Base-by-base conservation (phyloP, 768 basidiomycete species). In the Serendipita sp. region DNA sequence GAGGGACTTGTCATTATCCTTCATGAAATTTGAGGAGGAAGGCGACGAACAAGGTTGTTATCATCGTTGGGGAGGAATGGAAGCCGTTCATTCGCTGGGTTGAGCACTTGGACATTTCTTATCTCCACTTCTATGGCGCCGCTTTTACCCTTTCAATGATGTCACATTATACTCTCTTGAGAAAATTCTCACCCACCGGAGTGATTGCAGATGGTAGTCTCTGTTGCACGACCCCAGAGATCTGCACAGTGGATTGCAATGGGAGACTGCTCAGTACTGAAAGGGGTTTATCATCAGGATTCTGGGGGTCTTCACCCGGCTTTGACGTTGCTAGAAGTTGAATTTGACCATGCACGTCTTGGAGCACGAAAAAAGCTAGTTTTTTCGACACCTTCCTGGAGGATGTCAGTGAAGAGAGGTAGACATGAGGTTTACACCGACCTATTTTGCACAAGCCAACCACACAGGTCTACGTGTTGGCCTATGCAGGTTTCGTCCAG, bases 11-110 rank as follows among this genome's bases (percentile, higher is more conserved):
- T 65, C 24, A 64, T 24, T 42, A 60, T 56, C n/a, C 56, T 34
- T 44, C 51, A n/a, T 64, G 22, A 2, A 64, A 34, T 42, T 20
- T 3, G 50, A 48, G 43, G n/a, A 13, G 65, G 9, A 26, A 17
- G 11, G 24, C 20, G 28, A 73, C 85, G 68, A 72, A 90, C 93
- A 74, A 90, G 70, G 70, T 83, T 84, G 66, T 83, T 82, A 24
- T 79, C 74, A 71, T 87, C 84, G 63, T 85, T 88, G 42, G 93
- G 90, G 58, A 83, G 76, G 73, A 96, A 96, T n/a, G 94, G 93
- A 66, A 97, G 72, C 62, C 74, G 74, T 43, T 67, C 61, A 65
- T 78, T 75, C 1, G 91, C 91, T 30, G 88, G 80, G 72, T 97
- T 97, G 65, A 97, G 79, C 61, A 95, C 72, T 50, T 78, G 83